Base-by-base conservation (phyloP, 2,329 filamentous ascomycete species). In the Pseudopithomyces chartarum region DNA sequence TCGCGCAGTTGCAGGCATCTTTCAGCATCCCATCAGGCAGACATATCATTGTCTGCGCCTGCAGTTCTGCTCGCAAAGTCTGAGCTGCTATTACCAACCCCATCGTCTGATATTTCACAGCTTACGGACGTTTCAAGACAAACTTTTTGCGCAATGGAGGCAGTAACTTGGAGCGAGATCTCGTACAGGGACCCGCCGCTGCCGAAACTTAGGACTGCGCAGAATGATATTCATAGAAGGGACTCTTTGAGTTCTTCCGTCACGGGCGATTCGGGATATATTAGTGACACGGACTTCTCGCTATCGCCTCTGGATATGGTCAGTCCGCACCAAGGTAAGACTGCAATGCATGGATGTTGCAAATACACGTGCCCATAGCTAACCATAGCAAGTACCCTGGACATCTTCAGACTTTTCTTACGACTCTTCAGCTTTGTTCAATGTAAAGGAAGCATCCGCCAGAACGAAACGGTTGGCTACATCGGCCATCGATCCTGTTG, bases 181-280 rank as follows among this genome's bases (percentile, higher is more conserved):
- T 34, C 43, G 40, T 54, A 54, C 42, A 51, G 54, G 42, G 55
- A 57, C 32, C 29, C 51, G 1, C 44, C 55, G 38, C 50, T 72
- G 52, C 66, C 64, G 3, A 63, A 58, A 56, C 55, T 68, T 34
- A 60, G 50, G 36, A 68, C 49, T 5, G 49, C 55, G 22, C 64
- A 67, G 22, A 59, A 63, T 29, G 32, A 38, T 33, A 23, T 29
- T 36, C 26, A 29, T 8, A 61, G 69, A 42, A 59, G 68, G 51
- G 69, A 71, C 48, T 69, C 65, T 33, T 48, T 71, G 22, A 67
- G 63, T 11, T 71, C 67, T 3, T 66, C 64, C 5, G 63, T 61
- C 43, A 71, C 69, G 8, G 55, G 62, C 8, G 69, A 73, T 47
- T 73, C 69, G n/a, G 69, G 69, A 6, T 73, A 73, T 54, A 68